Evolutionary conservation across 352 stramenopile genomes (phyloP), one percentile per base, ranked within the genome.

Genomic region (Phytophthora ramorum): DNA sequence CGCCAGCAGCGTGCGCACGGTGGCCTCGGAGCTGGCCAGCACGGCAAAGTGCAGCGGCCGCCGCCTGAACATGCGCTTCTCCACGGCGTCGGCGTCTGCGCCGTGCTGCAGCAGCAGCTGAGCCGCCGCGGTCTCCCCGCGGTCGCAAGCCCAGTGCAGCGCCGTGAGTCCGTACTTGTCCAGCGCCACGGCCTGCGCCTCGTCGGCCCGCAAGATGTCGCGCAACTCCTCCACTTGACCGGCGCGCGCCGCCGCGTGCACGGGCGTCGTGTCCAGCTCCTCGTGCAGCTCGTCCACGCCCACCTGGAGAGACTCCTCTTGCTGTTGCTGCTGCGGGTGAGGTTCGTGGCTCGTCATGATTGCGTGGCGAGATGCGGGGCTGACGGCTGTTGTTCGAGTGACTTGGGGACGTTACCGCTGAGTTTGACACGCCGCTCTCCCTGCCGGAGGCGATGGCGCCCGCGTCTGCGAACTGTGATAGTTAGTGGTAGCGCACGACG

Each of bases 81-180:
- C 85, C 32, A 91, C 62, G 12, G 58, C 76, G 41, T 91, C 75
- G 3, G 72, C 75, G 48, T 92, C 73, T 24, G 62, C 66, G 7
- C 78, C 75, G 37, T 63, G 19, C 17, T 58, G 60, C 3, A 93
- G 55, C 28, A 93, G 65, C 20, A 81, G 60, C 17, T 49, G 28
- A 6, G 66, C 69, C 6, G 66, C 57, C 2, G 34, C 66, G 1
- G 49, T 50, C n/a, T 91, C 58, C 9, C 76, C 81, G 20, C 80
- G 73, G 28, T 93, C 85, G 26, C 79, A 81, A 9, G 83, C 79
- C 85, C 85, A 93, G 69, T 93, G 83, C 58, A 93, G 65, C 28
- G 81, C 64, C 32, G 83, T 91, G 58, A 93, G 73, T 1, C 71
- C 71, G 66, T 92, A 93, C 73, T 92, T 90, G 75, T 92, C 84